Evolutionary conservation across 2,329 filamentous ascomycete genomes (phyloP).

Genomic region (Alternaria atra): DNA sequence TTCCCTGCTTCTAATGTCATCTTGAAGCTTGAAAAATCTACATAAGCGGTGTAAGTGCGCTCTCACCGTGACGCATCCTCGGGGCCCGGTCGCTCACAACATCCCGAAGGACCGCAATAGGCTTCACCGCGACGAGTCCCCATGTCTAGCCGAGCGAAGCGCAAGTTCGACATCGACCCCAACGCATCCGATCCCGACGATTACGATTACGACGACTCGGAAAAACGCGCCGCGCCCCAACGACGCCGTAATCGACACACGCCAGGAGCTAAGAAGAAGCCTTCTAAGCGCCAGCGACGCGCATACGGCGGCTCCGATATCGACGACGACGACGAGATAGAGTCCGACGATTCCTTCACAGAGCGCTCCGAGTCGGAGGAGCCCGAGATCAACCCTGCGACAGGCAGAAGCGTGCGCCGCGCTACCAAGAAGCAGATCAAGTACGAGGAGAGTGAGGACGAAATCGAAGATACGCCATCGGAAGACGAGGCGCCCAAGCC

Average conservation of each 20-base stretch:
- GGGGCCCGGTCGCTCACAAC: constrained; percentile 29
- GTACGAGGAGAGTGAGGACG: constrained; percentile 65
- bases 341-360: constrained; percentile 56
- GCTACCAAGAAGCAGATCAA: constrained; percentile 64
- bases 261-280: constrained; percentile 40
- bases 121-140: constrained; percentile 33
- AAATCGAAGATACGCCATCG: constrained; percentile 51
- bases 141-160: constrained; percentile 53
- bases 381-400: constrained; percentile 63
- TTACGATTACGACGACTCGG: constrained; percentile 48
- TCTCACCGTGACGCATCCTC: constrained; percentile 16
- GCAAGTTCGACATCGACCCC: constrained; percentile 52
- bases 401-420: constrained; percentile 64
- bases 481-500: constrained; percentile 39
- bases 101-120: constrained; percentile 28
- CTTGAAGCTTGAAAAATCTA: constrained; percentile 16
- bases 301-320: constrained; percentile 48
- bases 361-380: constrained; percentile 55
- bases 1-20: constrained; percentile 37
- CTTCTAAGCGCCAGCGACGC: constrained; percentile 46
- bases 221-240: constrained; percentile 40
- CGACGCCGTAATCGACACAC: constrained; percentile 41
- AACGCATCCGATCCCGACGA: constrained; percentile 53
- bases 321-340: constrained; percentile 59
- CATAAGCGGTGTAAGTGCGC: constrained; percentile 38